Base-by-base conservation (phyloP, 176 grass and related monocot species). In the Eremochloa ophiuroides region DNA sequence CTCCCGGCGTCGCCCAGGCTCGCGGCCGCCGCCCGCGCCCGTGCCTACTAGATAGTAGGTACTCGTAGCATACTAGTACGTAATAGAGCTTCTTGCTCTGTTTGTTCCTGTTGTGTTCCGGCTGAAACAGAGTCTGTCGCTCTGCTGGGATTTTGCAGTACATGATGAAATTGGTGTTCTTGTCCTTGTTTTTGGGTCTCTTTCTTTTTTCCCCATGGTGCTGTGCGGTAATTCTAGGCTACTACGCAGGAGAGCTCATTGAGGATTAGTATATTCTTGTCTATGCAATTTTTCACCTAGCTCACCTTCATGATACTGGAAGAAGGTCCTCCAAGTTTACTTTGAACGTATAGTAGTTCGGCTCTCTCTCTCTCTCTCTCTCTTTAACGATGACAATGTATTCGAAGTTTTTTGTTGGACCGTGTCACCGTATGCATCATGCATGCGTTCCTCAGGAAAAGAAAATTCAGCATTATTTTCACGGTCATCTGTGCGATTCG, bases 221-320 rank as follows among this genome's bases (percentile, higher is more conserved):
- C 70, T 18, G 62, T 89, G 1, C 18, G 81, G 71, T 85, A 81
- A 89, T 64, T 13, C 33, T 66, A 77, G 77, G 11, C n/a, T n/a
- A n/a, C n/a, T 58, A 65, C 55, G 58, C 26, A 66, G n/a, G 8
- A 71, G 2, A 0, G 23, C 8, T 71, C 59, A 39, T 39, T 50
- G 41, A 56, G 22, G 15, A 84, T 30, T n/a, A n/a, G n/a, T 75
- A 22, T 47, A 73, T 3, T 75, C 6, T 77, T 17, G 27, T 37
- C 9, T 18, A 35, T 53, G 82, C 62, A 56, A 37, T 4, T 73
- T 71, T 31, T 47, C 16, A 71, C 10, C 20, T 8, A 30, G 69
- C 16, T 73, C 63, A 59, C 38, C 34, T 61, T n/a, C 42, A 26
- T 23, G 41, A 71, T 22, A 6, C 28, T 40, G 38, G n/a, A 80